phyloP scores from a whole-genome alignment of 192 early-diverging fungal genomes.

The Backusella psychrophila region DNA sequence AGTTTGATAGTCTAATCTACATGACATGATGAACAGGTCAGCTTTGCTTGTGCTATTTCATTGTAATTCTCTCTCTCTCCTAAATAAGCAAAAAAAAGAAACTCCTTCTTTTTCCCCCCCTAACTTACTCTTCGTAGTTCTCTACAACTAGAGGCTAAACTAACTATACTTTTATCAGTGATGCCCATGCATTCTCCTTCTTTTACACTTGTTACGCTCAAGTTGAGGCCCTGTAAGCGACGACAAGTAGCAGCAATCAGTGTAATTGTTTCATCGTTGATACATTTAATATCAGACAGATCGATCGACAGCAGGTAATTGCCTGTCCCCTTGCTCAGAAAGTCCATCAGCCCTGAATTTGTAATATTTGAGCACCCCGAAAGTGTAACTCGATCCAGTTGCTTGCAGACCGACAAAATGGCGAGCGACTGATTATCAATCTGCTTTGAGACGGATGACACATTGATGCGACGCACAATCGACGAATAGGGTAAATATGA shows the following conservation, averaged over 20 bases:
- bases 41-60: background rate
- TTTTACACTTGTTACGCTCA: conserved; percentile 36
- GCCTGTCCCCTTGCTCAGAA: conserved; percentile 36
- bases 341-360: conserved; percentile 38
- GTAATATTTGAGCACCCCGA: conserved; percentile 45
- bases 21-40: background rate
- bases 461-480: conserved; percentile 54
- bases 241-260: conserved; percentile 42
- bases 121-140: conserved; percentile 50
- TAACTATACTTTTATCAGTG: conserved; percentile 44
- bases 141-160: conserved; percentile 43
- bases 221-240: conserved; percentile 51
- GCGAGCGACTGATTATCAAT: conserved; percentile 35
- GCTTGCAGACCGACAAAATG: conserved; percentile 36
- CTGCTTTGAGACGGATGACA: conserved; percentile 43
- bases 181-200: conserved; percentile 38
- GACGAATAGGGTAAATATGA: conserved; percentile 42
- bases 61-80: background rate
- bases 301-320: conserved; percentile 44
- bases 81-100: background rate
- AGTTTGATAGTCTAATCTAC: conserved; percentile 54
- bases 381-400: conserved; percentile 50
- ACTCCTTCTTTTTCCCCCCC: background rate
- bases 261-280: conserved; percentile 41
- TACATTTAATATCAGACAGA: conserved; percentile 44